Base-by-base conservation (phyloP, 768 basidiomycete genomes). In the Rhizopogon vinicolor region DNA sequence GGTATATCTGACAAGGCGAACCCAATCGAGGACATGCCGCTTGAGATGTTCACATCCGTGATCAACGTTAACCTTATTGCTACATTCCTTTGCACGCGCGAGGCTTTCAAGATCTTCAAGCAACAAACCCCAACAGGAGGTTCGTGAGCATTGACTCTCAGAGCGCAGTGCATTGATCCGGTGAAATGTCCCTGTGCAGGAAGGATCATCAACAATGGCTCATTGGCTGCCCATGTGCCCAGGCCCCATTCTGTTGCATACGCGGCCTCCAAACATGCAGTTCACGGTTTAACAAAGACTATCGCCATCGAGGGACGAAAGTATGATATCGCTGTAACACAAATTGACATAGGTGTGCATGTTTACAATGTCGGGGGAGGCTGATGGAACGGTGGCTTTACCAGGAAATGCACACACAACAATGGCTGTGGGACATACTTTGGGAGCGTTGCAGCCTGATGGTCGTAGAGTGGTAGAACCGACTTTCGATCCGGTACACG, bases 141-240 rank as follows among this genome's bases (percentile, higher is more conserved):
- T 80, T 61, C 63, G 71, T 37, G 7, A 14, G n/a, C 13, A 3
- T 4, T 18, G 14, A 42, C 44, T 8, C 42, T 16, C 44, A 41
- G 22, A 49, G 9, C 41, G 22, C 46, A 46, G 18, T 54, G 19
- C 16, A n/a, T 37, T 37, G 44, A 45, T 51, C 41, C 22, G 2
- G 22, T 44, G 31, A 29, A 19, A 56, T 25, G 1, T 16, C 25
- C 7, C 40, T 22, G 25, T 41, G 9, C 56, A 86, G 85, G 84
- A 2, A 79, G 89, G n/a, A 88, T 93, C 58, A 87, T 95, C 71
- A 92, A 93, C 73, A 92, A 93, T 61, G 91, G 91, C 1, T 88
- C 85, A n/a, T 74, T 91, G 25, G 79, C 86, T 1, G 87, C 89
- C 0, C 81, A 86, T 57, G 74, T 81, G 3, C 88, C 90, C 1